phyloP scores from a whole-genome alignment of 2,329 filamentous ascomycete species.

The Arthrinium phaeospermum region DNA sequence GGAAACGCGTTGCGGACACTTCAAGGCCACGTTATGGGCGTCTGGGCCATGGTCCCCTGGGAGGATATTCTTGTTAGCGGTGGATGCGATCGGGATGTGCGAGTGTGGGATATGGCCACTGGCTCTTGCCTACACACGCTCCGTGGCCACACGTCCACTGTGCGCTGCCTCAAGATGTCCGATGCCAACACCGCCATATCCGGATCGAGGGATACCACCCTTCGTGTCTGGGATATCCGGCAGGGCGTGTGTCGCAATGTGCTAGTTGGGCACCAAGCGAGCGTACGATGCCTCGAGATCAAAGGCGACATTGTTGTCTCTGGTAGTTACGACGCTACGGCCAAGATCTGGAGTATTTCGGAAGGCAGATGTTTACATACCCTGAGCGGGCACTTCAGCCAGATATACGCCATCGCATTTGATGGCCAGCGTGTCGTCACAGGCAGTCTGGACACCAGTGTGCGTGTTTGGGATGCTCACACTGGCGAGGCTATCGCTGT shows the following conservation, averaged over 20 bases:
- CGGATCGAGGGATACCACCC: conserved; percentile 90
- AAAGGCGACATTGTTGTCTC: conserved; percentile 98
- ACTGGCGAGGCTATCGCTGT: conserved; percentile 89
- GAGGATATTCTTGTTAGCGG: conserved; percentile 94
- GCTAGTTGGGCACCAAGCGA: conserved; percentile 92
- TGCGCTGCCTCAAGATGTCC: conserved; percentile 97
- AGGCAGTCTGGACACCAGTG: conserved; percentile 94
- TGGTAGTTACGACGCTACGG: conserved; percentile 96
- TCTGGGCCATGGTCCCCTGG: conserved; percentile 99
- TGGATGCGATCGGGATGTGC: conserved; percentile 93
- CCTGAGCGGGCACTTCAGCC: conserved; percentile 92
- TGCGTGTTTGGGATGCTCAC: conserved; percentile 92
- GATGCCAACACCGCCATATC: conserved; percentile 94
- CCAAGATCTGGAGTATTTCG: conserved; percentile 96
- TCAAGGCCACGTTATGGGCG: conserved; percentile 97
- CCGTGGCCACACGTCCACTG: conserved; percentile 94
- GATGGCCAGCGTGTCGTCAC: conserved; percentile 93
- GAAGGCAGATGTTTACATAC: conserved; percentile 92
- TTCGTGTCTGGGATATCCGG: conserved; percentile 92
- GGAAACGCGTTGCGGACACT: conserved; percentile 88
- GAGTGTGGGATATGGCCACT: conserved; percentile 94
- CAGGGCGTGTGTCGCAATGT: conserved; percentile 90
- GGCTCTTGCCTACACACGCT: conserved; percentile 82
- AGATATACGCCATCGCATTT: conserved; percentile 98
- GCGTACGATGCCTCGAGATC: conserved; percentile 92